These are phyloP conservation scores for Globisporangium nodosum DNA, from an alignment of 352 stramenopile genomes.

Conservation along the genomic window DNA sequence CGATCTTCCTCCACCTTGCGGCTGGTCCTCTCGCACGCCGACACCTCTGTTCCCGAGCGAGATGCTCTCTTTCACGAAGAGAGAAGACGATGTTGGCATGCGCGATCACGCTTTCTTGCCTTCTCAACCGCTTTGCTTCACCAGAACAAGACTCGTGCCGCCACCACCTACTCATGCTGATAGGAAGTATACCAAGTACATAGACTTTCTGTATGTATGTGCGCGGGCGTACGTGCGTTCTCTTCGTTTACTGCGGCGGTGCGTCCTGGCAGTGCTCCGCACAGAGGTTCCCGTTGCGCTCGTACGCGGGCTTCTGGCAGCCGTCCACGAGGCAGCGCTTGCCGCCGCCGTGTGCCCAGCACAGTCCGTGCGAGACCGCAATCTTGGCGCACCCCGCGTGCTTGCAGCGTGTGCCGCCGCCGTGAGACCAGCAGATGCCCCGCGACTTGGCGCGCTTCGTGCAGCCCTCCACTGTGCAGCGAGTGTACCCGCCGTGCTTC, in stretches of 20 bases:
- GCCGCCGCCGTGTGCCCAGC: conserved; percentile 48
- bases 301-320: conserved; percentile 49
- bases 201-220: too few species aligned
- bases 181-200: too few species aligned
- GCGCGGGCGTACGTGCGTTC: too few species aligned
- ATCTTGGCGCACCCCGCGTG: conserved; percentile 46
- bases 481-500: conserved; percentile 47
- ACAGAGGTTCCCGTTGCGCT: conserved; percentile 57
- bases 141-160: too few species aligned
- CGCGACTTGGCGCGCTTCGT: conserved; percentile 32
- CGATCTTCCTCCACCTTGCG: not conserved
- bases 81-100: too few species aligned
- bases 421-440: conserved; percentile 28
- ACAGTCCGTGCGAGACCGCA: conserved; percentile 41
- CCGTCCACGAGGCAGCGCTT: conserved; percentile 28
- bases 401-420: conserved; percentile 38
- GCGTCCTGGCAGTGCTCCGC: conserved; percentile 19
- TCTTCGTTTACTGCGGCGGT: not conserved
- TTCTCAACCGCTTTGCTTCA: too few species aligned
- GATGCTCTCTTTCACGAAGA: too few species aligned
- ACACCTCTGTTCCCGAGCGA: too few species aligned
- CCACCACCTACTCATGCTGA: too few species aligned
- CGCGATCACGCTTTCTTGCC: too few species aligned
- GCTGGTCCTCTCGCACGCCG: too few species aligned
- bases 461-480: conserved; percentile 45